A percentile compares a stretch with the other conserved stretches of the same genome.
Conservation (phyloP, 148 eudicot species). For the Bassia scoparia region DNA sequence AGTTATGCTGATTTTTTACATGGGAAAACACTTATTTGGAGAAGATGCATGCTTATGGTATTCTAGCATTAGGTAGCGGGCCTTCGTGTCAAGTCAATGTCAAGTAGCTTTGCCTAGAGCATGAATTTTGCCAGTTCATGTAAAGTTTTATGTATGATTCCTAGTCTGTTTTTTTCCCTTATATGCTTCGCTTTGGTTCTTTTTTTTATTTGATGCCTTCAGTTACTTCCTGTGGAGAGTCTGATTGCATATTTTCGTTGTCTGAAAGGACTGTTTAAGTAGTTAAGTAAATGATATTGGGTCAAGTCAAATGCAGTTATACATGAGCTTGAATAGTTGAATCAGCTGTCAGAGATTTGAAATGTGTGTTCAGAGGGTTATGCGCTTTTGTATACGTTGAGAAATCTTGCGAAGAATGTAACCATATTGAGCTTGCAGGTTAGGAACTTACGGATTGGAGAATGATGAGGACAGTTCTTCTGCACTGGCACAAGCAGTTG, state of each 20-base stretch:
- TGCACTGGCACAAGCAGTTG: conserved; percentile 96
- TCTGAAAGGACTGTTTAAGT: neutral
- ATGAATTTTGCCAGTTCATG: neutral
- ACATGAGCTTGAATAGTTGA: neutral
- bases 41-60: neutral
- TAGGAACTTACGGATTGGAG: conserved; percentile 93
- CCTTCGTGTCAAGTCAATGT: neutral
- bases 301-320: neutral
- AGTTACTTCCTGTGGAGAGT: neutral
- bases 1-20: conserved; percentile 15
- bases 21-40: neutral
- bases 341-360: neutral
- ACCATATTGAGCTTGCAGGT: conserved; percentile 41
- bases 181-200: neutral
- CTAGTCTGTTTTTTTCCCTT: neutral
- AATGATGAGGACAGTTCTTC: conserved; percentile 91
- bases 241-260: neutral
- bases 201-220: too few relatives aligned
- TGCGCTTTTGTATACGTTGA: neutral
- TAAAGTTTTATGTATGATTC: neutral
- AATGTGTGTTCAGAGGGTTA: neutral
- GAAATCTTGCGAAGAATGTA: conserved; percentile 5
- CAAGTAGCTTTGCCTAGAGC: too few relatives aligned
- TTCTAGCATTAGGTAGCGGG: neutral
- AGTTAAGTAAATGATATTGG: neutral